phyloP scores from a whole-genome alignment of 2,329 filamentous ascomycete species.

The Sclerotinia sclerotiorum region DNA sequence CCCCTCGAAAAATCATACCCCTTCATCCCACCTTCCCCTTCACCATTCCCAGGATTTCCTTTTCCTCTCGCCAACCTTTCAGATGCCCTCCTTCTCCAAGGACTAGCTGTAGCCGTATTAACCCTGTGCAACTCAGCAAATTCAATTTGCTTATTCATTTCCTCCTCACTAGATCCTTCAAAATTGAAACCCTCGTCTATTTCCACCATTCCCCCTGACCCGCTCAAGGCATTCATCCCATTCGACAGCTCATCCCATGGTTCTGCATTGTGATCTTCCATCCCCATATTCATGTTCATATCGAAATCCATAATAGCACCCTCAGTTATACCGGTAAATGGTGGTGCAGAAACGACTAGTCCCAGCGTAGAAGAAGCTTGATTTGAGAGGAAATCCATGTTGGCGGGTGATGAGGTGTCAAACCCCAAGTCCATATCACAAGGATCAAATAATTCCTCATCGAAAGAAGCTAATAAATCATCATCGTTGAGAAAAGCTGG shows the following conservation, averaged over 20 bases:
- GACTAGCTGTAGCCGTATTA: slow-evolving; percentile 29
- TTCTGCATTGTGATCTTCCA: not conserved
- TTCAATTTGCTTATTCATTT: slow-evolving; percentile 22
- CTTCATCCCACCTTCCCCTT: not conserved
- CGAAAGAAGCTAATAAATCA: slow-evolving; percentile 30
- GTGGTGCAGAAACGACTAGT: not conserved
- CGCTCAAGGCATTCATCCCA: not conserved
- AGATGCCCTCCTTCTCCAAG: slow-evolving; percentile 27
- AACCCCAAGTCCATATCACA: not conserved
- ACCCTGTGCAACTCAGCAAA: slow-evolving; percentile 31
- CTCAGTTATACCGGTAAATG: not conserved
- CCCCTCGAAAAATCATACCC: not conserved
- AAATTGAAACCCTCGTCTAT: not conserved
- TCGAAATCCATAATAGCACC: slow-evolving; percentile 25
- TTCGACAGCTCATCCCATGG: not conserved
- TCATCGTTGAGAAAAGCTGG: slow-evolving; percentile 28
- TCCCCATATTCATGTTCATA: slow-evolving; percentile 14
- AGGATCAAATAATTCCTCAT: slow-evolving; percentile 24
- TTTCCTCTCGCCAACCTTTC: not conserved
- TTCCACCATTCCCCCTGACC: slow-evolving; percentile 20
- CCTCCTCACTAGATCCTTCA: not conserved
- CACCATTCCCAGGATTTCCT: not conserved
- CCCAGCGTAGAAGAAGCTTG: not conserved
- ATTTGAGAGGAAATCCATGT: not conserved
- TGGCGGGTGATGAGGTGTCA: not conserved